These are phyloP conservation scores for Papiliotrema fonsecae DNA, from an alignment of 1,284 basidiomycete species.

Conservation along the genomic window DNA sequence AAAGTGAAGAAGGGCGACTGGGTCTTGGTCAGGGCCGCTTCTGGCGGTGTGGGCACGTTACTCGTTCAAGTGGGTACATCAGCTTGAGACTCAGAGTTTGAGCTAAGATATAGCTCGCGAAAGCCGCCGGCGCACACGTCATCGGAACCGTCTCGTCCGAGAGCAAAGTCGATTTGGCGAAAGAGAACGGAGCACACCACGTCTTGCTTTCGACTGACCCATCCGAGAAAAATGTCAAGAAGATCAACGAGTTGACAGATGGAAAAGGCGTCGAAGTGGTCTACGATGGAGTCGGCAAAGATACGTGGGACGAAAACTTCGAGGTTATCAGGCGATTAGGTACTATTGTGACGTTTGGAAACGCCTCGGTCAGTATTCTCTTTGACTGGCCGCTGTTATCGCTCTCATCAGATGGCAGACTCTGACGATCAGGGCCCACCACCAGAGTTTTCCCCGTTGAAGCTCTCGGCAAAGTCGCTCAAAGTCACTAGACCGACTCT, in stretches of 20 bases:
- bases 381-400: not conserved
- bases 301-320: slow-evolving; percentile 84
- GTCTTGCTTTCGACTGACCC: slow-evolving; percentile 69
- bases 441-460: slow-evolving; percentile 62
- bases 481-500: slow-evolving; percentile 66
- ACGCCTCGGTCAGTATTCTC: slow-evolving; percentile 68
- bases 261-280: slow-evolving; percentile 77
- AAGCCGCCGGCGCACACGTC: slow-evolving; percentile 67
- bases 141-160: slow-evolving; percentile 89
- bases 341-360: slow-evolving; percentile 78
- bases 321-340: slow-evolving; percentile 70
- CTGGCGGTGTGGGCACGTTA: slow-evolving; percentile 62
- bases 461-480: slow-evolving; percentile 75
- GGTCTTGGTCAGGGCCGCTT: slow-evolving; percentile 71
- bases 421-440: slow-evolving; percentile 18
- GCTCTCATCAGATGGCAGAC: not conserved
- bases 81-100: not conserved
- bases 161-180: slow-evolving; percentile 81
- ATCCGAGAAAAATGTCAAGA: slow-evolving; percentile 53
- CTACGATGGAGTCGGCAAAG: slow-evolving; percentile 91
- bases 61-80: slow-evolving; percentile 49
- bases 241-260: slow-evolving; percentile 72
- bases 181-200: slow-evolving; percentile 73
- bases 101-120: slow-evolving; percentile 44
- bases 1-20: slow-evolving; percentile 61